Evolutionary conservation across 768 basidiomycete genomes (phyloP), one percentile per base, ranked within the genome.

Genomic region (Serendipita sp.): DNA sequence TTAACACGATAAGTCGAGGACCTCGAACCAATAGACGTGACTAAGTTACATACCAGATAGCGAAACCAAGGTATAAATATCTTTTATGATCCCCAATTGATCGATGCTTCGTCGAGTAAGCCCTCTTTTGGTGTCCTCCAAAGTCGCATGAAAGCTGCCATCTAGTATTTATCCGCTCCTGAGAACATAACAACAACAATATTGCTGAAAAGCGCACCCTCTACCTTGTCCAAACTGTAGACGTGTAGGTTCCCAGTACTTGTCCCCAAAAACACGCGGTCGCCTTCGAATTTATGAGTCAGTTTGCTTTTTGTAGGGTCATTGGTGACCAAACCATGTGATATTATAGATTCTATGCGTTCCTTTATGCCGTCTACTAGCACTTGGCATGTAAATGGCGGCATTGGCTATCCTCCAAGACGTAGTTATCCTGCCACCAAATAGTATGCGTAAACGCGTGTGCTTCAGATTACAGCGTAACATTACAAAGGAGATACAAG

Each of bases 31-130:
- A 26, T n/a, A 38, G n/a, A n/a, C n/a, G n/a, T 28, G 33, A 16
- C 33, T 14, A 13, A n/a, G 11, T 42, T 17, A 64, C 79, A 64
- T 69, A 91, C 94, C 94, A 26, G 90, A 88, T 3, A 98, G 79
- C 3, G 88, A 77, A 2, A 90, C 84, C 24, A 99, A 75, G 2
- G 89, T 87, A 68, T 90, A 86, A n/a, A 89, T 80, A 67, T 91
- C 88, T 65, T 84, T 84, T 66, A 97, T 79, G 61, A 84, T 86
- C 0, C 85, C 90, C 2, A 99, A 75, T 69, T 94, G 91, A 62
- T 98, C 95, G 44, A 99, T 87, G 14, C 88, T 77, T 68, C 79
- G 82, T 66, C 81, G 75, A 28, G 82, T 77, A 34, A 91, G 70
- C 13, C 72, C 75, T 68, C 84, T 85, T 81, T 79, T 89, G 31